Conservation (phyloP, 352 stramenopile species). For the Elongisporangium senticosum region DNA sequence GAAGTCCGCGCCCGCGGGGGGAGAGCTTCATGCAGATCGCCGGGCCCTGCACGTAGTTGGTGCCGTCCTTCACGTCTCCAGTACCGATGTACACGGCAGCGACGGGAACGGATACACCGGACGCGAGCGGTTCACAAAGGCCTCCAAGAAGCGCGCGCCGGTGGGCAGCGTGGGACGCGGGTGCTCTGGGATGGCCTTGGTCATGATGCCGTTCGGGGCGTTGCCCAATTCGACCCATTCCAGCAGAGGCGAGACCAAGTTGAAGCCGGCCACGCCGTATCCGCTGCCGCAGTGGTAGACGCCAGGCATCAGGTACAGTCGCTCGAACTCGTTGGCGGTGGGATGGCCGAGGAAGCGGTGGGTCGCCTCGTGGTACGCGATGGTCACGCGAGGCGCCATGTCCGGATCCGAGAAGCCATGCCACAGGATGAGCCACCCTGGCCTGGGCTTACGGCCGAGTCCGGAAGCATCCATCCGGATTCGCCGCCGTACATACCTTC, state of each 20-base stretch:
- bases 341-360: slow-evolving; percentile 4
- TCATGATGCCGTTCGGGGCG: slow-evolving; percentile 16
- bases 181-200: slow-evolving; percentile 6
- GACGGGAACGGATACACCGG: no score
- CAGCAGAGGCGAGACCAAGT: slow-evolving; percentile 33
- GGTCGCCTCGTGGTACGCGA: slow-evolving; percentile 25
- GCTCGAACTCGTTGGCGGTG: slow-evolving; percentile 21
- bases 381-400: slow-evolving; percentile 30
- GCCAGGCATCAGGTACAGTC: slow-evolving; percentile 28
- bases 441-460: no score
- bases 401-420: slow-evolving; percentile 32
- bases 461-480: slow-evolving; percentile 24
- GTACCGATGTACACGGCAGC: no score
- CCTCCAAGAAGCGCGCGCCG: no score
- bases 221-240: slow-evolving; percentile 25
- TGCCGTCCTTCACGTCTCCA: no score
- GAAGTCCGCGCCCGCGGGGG: no score
- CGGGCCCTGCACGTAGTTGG: no score
- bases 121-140: no score
- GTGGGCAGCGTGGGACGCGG: no score
- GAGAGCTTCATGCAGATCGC: no score
- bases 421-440: slow-evolving; percentile 32
- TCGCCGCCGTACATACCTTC: slow-evolving; percentile 29
- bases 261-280: slow-evolving; percentile 23
- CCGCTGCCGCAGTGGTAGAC: slow-evolving; percentile 31